Evolutionary conservation across 495 filamentous ascomycete species (phyloP).

Genomic region (Hypoxylon crocopeplum): DNA sequence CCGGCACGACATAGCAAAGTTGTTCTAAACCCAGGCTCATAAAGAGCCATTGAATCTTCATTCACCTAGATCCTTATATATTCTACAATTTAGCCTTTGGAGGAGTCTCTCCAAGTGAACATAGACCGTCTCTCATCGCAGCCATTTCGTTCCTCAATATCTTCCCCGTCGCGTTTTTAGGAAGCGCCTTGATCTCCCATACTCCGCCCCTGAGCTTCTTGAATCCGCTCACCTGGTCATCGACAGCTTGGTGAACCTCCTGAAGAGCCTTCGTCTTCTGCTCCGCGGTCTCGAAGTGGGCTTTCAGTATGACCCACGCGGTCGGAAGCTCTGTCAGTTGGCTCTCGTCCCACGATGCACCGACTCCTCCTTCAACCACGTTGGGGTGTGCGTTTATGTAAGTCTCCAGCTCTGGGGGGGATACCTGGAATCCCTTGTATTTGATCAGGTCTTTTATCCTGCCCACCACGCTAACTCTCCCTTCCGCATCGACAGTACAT

Average conservation of each 20-base stretch:
- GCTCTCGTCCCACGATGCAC: conserved; percentile 66
- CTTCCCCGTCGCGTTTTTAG: conserved; percentile 48
- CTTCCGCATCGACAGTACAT: conserved; percentile 62
- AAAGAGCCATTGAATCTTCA: no score
- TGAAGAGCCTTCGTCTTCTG: conserved; percentile 52
- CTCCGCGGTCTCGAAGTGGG: conserved; percentile 47
- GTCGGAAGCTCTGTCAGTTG: conserved; percentile 72
- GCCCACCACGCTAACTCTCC: conserved; percentile 68
- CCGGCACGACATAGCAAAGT: no score
- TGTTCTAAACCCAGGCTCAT: no score
- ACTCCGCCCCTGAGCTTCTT: conserved; percentile 50
- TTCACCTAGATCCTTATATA: not conserved
- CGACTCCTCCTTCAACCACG: conserved; percentile 73
- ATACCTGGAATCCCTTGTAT: conserved; percentile 74
- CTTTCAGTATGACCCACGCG: conserved; percentile 70
- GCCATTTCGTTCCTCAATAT: conserved; percentile 43
- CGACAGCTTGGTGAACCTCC: conserved; percentile 63
- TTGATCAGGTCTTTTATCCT: conserved; percentile 75
- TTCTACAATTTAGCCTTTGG: conserved; percentile 27
- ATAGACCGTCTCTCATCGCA: conserved; percentile 34
- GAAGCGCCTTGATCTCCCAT: conserved; percentile 39
- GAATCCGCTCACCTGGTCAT: conserved; percentile 45
- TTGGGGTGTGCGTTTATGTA: conserved; percentile 65
- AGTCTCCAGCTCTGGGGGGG: conserved; percentile 76
- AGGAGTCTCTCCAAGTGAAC: conserved; percentile 17